A percentile compares a stretch with the other conserved stretches of the same genome.
phyloP scores from a whole-genome alignment of 768 basidiomycete species.

The Lenzites betulinus region DNA sequence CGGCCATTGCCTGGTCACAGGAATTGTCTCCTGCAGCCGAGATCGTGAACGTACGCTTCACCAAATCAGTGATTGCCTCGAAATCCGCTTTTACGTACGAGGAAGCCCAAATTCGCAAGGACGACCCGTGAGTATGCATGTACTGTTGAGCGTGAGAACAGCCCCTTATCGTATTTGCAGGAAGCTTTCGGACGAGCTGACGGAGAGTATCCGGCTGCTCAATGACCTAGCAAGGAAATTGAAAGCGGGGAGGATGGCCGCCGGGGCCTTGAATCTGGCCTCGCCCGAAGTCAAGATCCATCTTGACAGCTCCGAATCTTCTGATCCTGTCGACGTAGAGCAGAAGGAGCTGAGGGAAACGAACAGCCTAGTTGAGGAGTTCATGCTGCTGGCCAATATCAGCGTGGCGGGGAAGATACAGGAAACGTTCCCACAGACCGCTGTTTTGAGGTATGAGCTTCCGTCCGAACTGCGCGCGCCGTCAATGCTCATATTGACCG shows the following conservation, averaged over 20 bases:
- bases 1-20: slow-evolving; percentile 51
- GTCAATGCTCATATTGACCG: neutral
- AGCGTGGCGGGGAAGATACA: slow-evolving; percentile 91
- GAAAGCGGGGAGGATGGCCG: slow-evolving; percentile 83
- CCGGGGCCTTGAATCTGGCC: slow-evolving; percentile 96
- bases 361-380: slow-evolving; percentile 96
- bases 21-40: slow-evolving; percentile 88
- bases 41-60: slow-evolving; percentile 88
- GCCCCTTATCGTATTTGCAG: slow-evolving; percentile 41
- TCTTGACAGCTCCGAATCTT: slow-evolving; percentile 88
- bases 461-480: slow-evolving; percentile 3
- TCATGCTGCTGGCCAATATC: slow-evolving; percentile 98
- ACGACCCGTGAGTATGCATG: slow-evolving; percentile 70
- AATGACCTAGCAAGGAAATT: slow-evolving; percentile 86
- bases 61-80: slow-evolving; percentile 95
- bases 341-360: slow-evolving; percentile 93
- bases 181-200: slow-evolving; percentile 76
- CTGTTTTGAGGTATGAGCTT: slow-evolving; percentile 72
- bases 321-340: slow-evolving; percentile 96
- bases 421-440: slow-evolving; percentile 93
- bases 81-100: slow-evolving; percentile 98
- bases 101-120: slow-evolving; percentile 92
- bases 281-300: slow-evolving; percentile 99
- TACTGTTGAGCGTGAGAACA: neutral
- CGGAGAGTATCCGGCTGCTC: slow-evolving; percentile 83